phyloP scores from a whole-genome alignment of 2,329 filamentous ascomycete species.

The Aspergillus ochraceoroseus region DNA sequence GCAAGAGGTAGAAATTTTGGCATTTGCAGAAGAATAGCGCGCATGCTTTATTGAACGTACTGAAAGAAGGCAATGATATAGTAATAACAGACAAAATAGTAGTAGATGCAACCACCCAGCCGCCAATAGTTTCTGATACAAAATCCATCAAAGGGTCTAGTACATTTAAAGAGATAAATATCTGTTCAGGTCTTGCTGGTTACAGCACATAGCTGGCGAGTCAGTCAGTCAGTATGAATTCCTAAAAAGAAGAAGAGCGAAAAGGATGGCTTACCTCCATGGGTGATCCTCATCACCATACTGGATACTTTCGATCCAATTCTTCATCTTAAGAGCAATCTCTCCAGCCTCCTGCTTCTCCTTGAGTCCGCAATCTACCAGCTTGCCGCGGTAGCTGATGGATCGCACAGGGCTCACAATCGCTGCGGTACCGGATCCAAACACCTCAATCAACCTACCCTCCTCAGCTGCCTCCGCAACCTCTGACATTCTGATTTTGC shows the following conservation, averaged over 20 bases:
- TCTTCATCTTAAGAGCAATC: conserved; percentile 80
- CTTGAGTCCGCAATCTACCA: conserved; percentile 77
- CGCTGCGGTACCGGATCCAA: conserved; percentile 88
- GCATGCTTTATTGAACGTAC: too few relatives aligned
- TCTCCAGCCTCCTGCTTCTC: conserved; percentile 81
- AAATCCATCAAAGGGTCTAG: too few relatives aligned
- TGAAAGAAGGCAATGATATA: too few relatives aligned
- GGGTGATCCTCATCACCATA: conserved; percentile 89
- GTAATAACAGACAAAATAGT: too few relatives aligned
- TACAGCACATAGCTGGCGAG: conserved; percentile 25
- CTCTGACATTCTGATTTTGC: conserved; percentile 88
- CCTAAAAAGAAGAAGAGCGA: conserved; percentile 13
- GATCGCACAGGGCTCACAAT: conserved; percentile 85
- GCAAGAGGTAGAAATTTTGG: too few relatives aligned
- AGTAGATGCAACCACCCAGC: too few relatives aligned
- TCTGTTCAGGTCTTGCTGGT: too few relatives aligned
- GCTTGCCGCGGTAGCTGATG: conserved; percentile 80
- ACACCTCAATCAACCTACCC: conserved; percentile 84
- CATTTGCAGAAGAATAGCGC: too few relatives aligned
- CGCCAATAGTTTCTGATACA: too few relatives aligned
- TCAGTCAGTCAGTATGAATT: conserved; percentile 3
- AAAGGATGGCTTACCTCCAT: conserved; percentile 65
- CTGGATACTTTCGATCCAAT: conserved; percentile 93
- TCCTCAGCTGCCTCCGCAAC: conserved; percentile 75
- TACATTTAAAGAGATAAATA: too few relatives aligned